phyloP scores from a whole-genome alignment of 163 green algal species.

The Scenedesmus sp. region DNA sequence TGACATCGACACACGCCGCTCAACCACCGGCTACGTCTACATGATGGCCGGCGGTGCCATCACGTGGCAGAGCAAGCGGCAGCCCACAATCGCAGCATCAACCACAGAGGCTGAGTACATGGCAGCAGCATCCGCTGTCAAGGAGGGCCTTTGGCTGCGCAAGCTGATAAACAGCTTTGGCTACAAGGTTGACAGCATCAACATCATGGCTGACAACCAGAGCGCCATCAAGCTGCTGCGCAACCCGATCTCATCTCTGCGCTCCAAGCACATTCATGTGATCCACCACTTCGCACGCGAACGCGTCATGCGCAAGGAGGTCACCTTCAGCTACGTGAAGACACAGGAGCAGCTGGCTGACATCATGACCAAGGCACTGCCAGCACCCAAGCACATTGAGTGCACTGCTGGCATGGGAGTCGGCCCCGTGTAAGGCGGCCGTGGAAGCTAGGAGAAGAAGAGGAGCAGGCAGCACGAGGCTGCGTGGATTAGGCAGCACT shows the following conservation, averaged over 20 bases:
- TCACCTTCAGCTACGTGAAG: slow-evolving; percentile 23
- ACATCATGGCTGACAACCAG: slow-evolving; percentile 49
- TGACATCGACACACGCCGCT: slow-evolving; percentile 53
- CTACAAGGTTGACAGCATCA: background rate
- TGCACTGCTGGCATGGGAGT: slow-evolving; percentile 25
- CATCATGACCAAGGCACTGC: slow-evolving; percentile 39
- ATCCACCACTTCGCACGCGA: slow-evolving; percentile 61
- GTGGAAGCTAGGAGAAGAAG: background rate
- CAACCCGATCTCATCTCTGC: slow-evolving; percentile 50
- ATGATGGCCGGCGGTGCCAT: slow-evolving; percentile 53
- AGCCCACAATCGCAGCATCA: slow-evolving; percentile 62
- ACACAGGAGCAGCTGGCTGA: slow-evolving; percentile 25
- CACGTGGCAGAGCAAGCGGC: slow-evolving; percentile 64
- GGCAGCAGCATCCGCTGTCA: slow-evolving; percentile 56
- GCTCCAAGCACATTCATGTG: slow-evolving; percentile 69
- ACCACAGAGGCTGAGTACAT: slow-evolving; percentile 74
- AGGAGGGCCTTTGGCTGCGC: slow-evolving; percentile 64
- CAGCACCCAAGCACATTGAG: background rate
- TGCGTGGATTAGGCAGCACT: too few species aligned
- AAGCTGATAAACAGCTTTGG: slow-evolving; percentile 58
- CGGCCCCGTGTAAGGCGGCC: background rate
- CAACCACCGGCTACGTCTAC: slow-evolving; percentile 65
- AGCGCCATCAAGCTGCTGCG: slow-evolving; percentile 32
- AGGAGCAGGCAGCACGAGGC: too few species aligned
- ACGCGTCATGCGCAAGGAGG: slow-evolving; percentile 46